Percentiles rank a stretch among this genome's conserved stretches.
phyloP scores from a whole-genome alignment of 345 rosid species.

The Viola odorata region DNA sequence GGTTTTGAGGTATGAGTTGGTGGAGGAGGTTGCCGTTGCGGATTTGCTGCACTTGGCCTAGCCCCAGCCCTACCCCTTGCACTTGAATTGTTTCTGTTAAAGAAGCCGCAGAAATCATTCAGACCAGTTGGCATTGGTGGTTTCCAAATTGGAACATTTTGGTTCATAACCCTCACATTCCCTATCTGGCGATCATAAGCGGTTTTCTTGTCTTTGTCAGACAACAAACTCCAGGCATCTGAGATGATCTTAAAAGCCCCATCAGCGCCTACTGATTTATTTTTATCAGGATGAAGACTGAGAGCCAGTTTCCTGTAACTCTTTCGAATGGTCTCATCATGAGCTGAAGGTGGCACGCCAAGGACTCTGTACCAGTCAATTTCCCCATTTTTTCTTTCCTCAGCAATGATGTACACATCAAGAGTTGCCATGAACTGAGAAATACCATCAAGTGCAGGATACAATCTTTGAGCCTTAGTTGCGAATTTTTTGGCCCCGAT shows the following conservation, averaged over 20 bases:
- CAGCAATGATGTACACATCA: constrained; percentile 29
- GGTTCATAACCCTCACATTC: constrained; percentile 12
- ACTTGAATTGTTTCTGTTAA: constrained; percentile 9
- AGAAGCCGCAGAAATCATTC: constrained; percentile 17
- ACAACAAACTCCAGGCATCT: constrained; percentile 43
- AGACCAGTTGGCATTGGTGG: constrained; percentile 15
- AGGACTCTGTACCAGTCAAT: constrained; percentile 49
- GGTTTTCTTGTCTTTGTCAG: constrained; percentile 31
- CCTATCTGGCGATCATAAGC: constrained; percentile 35
- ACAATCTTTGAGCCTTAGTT: constrained; percentile 30
- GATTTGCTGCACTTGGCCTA: too few relatives aligned
- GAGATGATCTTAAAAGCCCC: constrained; percentile 42
- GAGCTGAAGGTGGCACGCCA: constrained; percentile 35
- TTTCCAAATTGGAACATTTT: constrained; percentile 8
- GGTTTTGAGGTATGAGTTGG: constrained; percentile 14
- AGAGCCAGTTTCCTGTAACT: constrained; percentile 32
- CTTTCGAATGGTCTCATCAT: constrained; percentile 37
- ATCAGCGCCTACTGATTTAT: constrained; percentile 40
- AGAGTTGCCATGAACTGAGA: constrained; percentile 32
- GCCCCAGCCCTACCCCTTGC: constrained; percentile 9
- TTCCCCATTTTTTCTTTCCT: constrained; percentile 28
- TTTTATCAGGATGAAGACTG: constrained; percentile 34
- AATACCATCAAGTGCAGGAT: constrained; percentile 41
- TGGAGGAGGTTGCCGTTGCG: constrained; percentile 10
- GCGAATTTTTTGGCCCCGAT: constrained; percentile 38